Percentiles rank a stretch among this genome's conserved stretches.
Evolutionary conservation across 495 filamentous ascomycete genomes (phyloP).

Genomic region (Tuber brumale): DNA sequence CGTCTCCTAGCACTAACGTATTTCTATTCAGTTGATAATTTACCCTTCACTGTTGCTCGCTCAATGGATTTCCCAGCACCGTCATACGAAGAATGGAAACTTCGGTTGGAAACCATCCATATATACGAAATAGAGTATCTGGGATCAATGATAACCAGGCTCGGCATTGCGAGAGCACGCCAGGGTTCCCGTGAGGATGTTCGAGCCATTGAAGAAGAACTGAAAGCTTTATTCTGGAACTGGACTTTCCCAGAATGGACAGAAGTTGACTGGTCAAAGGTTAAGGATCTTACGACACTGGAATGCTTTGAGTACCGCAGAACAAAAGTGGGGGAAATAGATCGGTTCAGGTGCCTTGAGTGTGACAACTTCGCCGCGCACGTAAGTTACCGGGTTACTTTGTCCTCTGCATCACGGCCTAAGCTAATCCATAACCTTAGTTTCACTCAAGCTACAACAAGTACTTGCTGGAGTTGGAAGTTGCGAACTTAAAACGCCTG

Average conservation of each 20-base stretch:
- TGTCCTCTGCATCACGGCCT: neutral
- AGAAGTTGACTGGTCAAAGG: slow-evolving; percentile 72
- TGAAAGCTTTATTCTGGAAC: slow-evolving; percentile 56
- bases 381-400: slow-evolving; percentile 50
- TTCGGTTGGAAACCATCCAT: slow-evolving; percentile 16
- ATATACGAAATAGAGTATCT: slow-evolving; percentile 56
- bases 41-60: slow-evolving; percentile 30
- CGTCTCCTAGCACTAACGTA: slow-evolving; percentile 3
- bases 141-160: slow-evolving; percentile 64
- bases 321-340: slow-evolving; percentile 10
- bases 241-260: slow-evolving; percentile 74
- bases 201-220: slow-evolving; percentile 51
- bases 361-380: slow-evolving; percentile 80
- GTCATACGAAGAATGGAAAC: slow-evolving; percentile 17
- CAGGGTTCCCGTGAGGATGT: slow-evolving; percentile 47
- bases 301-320: slow-evolving; percentile 64
- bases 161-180: slow-evolving; percentile 50
- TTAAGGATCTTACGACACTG: slow-evolving; percentile 70
- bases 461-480: slow-evolving; percentile 88
- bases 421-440: slow-evolving; percentile 42
- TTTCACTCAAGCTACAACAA: slow-evolving; percentile 92
- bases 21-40: slow-evolving; percentile 24
- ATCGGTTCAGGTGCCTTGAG: slow-evolving; percentile 46
- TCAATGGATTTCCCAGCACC: slow-evolving; percentile 14
- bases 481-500: slow-evolving; percentile 69